Conservation (phyloP, 1,139 yeast species). For the Yamadazyma triangularis region DNA sequence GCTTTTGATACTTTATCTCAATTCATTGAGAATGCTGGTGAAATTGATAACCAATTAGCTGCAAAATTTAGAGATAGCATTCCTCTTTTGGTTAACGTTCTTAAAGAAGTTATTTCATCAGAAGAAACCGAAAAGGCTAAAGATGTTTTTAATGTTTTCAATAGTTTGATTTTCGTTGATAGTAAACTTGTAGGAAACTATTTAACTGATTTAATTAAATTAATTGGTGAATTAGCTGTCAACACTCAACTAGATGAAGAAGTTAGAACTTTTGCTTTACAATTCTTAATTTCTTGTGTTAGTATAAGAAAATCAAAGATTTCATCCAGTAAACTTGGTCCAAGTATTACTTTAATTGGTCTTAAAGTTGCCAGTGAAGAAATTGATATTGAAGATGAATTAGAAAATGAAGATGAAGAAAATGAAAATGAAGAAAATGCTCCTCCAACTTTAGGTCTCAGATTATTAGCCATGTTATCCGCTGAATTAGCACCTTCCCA, state of each 20-base stretch:
- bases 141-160: slow-evolving; percentile 81
- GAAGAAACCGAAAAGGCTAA: slow-evolving; percentile 72
- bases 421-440: slow-evolving; percentile 89
- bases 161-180: slow-evolving; percentile 72
- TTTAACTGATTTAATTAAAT: slow-evolving; percentile 61
- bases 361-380: slow-evolving; percentile 78
- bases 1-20: slow-evolving; percentile 78
- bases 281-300: slow-evolving; percentile 76
- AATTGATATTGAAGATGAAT: slow-evolving; percentile 65
- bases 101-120: slow-evolving; percentile 66
- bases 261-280: slow-evolving; percentile 77
- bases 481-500: slow-evolving; percentile 89
- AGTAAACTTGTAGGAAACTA: slow-evolving; percentile 75
- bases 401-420: slow-evolving; percentile 78
- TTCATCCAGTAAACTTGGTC: slow-evolving; percentile 69
- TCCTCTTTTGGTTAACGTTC: slow-evolving; percentile 78
- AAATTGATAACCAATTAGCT: slow-evolving; percentile 46
- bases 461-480: slow-evolving; percentile 75
- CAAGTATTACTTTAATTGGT: slow-evolving; percentile 70
- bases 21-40: slow-evolving; percentile 54
- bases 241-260: slow-evolving; percentile 73
- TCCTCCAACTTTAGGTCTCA: slow-evolving; percentile 74
- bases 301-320: slow-evolving; percentile 67
- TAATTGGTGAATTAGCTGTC: slow-evolving; percentile 72
- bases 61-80: slow-evolving; percentile 61